These are phyloP conservation scores for Mucor saturninus DNA, from an alignment of 371 early-diverging fungal genomes.

Conservation along the genomic window DNA sequence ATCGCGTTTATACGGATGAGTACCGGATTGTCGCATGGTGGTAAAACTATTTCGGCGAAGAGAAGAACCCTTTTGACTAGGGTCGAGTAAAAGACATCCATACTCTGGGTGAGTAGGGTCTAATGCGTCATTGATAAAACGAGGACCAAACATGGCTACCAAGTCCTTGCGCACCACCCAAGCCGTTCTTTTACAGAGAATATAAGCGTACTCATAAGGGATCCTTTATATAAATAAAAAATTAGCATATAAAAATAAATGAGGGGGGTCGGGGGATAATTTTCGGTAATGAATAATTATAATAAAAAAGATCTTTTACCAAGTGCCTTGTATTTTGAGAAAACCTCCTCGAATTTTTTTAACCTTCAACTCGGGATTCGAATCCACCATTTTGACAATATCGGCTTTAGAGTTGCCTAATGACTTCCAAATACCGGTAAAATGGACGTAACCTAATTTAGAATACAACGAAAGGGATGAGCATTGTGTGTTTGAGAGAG, in stretches of 20 bases:
- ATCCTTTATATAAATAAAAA: too few species aligned
- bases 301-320: conserved; percentile 38
- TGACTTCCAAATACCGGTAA: conserved; percentile 78
- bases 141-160: conserved; percentile 65
- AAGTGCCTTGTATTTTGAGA: conserved; percentile 76
- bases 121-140: conserved; percentile 56
- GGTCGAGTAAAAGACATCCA: conserved; percentile 48
- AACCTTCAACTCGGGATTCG: conserved; percentile 67
- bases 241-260: not conserved
- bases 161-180: conserved; percentile 64
- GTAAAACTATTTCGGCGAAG: conserved; percentile 4
- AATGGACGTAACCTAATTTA: conserved; percentile 63
- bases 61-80: conserved; percentile 15
- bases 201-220: conserved; percentile 62
- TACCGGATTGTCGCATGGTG: conserved; percentile 23
- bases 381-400: conserved; percentile 70
- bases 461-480: conserved; percentile 32
- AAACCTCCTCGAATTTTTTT: conserved; percentile 75
- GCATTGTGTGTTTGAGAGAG: conserved; percentile 49
- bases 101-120: conserved; percentile 60
- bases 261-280: conserved; percentile 42
- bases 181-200: conserved; percentile 62
- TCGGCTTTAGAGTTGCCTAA: conserved; percentile 72
- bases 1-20: conserved; percentile 30
- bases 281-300: not conserved